These are phyloP conservation scores for Incumbomyces delicatus DNA, from an alignment of 2,329 filamentous ascomycete genomes.

Conservation along the genomic window DNA sequence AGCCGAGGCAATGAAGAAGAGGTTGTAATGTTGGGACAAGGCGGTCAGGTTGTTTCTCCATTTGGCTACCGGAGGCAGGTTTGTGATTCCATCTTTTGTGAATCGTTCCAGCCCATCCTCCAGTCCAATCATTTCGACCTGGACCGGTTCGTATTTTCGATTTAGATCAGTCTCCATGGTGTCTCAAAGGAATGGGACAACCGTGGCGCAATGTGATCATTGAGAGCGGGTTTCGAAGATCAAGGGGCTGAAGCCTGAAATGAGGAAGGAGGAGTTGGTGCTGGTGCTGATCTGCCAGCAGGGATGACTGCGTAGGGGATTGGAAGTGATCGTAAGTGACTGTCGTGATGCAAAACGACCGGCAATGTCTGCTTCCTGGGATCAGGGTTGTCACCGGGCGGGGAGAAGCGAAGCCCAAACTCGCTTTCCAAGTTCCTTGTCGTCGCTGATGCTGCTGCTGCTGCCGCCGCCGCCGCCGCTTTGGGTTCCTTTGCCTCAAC, in stretches of 20 bases:
- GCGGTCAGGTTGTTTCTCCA: conserved; percentile 40
- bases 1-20: conserved; percentile 35
- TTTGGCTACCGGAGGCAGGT: conserved; percentile 25
- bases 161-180: conserved; percentile 17
- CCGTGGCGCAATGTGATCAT: conserved; percentile 8
- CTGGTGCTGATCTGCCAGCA: too few species aligned
- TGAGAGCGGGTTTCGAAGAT: conserved; percentile 5
- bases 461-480: too few species aligned
- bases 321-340: not conserved
- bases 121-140: conserved; percentile 12
- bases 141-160: conserved; percentile 14
- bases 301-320: not conserved
- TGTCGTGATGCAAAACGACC: not conserved
- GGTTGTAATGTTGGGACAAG: conserved; percentile 37
- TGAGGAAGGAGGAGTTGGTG: not conserved
- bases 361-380: not conserved
- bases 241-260: not conserved
- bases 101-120: conserved; percentile 23
- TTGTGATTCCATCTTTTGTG: conserved; percentile 23
- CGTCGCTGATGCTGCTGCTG: too few species aligned
- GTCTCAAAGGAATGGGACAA: conserved; percentile 8
- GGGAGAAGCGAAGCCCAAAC: too few species aligned
- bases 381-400: too few species aligned
- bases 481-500: too few species aligned
- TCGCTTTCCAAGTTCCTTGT: too few species aligned